A percentile compares a stretch with the other conserved stretches of the same genome.
phyloP scores from a whole-genome alignment of 352 stramenopile species.

The Pythium dissimile region DNA sequence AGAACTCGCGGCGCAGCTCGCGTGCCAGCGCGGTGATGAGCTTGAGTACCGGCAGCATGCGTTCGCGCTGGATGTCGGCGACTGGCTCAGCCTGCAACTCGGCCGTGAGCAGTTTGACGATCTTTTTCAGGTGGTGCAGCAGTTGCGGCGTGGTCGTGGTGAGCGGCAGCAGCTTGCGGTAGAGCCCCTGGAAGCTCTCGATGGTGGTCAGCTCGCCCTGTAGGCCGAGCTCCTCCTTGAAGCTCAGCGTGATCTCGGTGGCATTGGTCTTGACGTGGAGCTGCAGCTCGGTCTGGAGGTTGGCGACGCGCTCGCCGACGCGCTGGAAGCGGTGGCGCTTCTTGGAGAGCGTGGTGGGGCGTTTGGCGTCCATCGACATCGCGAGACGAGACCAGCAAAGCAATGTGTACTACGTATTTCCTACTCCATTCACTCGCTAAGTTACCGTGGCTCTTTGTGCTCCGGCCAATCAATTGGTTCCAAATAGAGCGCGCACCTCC shows the following conservation, averaged over 20 bases:
- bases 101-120: conserved; percentile 53
- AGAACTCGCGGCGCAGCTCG: conserved; percentile 85
- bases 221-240: conserved; percentile 76
- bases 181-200: conserved; percentile 74
- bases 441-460: conserved; percentile 22
- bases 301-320: conserved; percentile 76
- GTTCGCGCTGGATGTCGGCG: conserved; percentile 64
- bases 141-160: conserved; percentile 82
- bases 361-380: conserved; percentile 20
- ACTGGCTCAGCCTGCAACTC: conserved; percentile 53
- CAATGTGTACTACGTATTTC: not conserved
- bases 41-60: conserved; percentile 75
- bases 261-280: conserved; percentile 80
- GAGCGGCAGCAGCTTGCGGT: conserved; percentile 65
- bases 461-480: conserved; percentile 32
- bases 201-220: conserved; percentile 83
- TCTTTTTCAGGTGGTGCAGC: conserved; percentile 74
- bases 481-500: conserved; percentile 32
- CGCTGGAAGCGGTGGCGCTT: conserved; percentile 85
- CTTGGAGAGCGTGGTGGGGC: conserved; percentile 35
- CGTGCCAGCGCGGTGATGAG: conserved; percentile 75
- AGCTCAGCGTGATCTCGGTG: conserved; percentile 59
- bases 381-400: not conserved
- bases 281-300: conserved; percentile 74
- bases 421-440: not conserved